Evolutionary conservation across 345 rosid genomes (phyloP).

Genomic region (Linum usitatissimum): DNA sequence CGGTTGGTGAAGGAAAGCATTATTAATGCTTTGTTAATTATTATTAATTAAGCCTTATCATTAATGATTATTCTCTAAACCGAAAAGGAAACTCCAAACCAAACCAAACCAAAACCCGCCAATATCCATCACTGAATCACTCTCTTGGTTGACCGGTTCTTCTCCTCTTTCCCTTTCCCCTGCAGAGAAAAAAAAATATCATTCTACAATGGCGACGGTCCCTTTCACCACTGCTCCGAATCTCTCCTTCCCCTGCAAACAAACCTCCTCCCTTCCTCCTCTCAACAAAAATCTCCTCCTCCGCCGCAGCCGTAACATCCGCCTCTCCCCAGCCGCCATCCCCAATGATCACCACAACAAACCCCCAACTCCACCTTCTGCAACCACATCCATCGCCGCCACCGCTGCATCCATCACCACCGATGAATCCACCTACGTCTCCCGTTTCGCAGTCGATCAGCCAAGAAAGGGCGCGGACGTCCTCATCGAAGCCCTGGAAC

Average conservation of each 20-base stretch:
- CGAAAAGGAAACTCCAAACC: not conserved
- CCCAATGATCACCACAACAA: not conserved
- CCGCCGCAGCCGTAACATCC: not conserved
- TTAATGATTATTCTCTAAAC: no score
- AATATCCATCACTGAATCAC: not conserved
- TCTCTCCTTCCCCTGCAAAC: not conserved
- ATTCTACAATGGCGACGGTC: not conserved
- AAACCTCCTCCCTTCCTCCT: not conserved
- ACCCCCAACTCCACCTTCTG: not conserved
- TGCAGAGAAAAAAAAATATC: no score
- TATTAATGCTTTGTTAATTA: no score
- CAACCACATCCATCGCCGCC: not conserved
- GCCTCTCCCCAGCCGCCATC: not conserved
- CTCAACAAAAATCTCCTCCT: not conserved
- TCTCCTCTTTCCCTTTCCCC: not conserved
- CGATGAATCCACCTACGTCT: slow-evolving; percentile 6
- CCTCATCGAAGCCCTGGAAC: slow-evolving; percentile 85
- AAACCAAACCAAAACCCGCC: not conserved
- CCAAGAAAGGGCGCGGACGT: slow-evolving; percentile 94
- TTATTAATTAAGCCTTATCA: no score
- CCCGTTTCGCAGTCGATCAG: slow-evolving; percentile 49
- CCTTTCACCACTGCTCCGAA: not conserved
- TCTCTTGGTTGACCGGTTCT: not conserved
- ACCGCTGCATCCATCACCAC: not conserved
- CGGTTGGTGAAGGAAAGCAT: no score